Conservation (phyloP, 495 filamentous ascomycete species). For the Platismatia glauca region DNA sequence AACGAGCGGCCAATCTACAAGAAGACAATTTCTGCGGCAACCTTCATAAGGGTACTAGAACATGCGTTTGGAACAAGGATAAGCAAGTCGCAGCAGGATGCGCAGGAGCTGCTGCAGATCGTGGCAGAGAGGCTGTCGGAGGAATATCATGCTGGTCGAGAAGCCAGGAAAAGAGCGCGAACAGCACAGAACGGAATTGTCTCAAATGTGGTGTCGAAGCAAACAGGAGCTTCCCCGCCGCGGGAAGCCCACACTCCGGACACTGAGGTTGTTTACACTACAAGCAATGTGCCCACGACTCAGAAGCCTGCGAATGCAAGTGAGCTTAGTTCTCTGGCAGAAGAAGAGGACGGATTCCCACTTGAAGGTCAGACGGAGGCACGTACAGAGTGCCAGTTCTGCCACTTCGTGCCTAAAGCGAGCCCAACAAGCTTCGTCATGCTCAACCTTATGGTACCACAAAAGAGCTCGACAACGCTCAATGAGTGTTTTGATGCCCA, state of each 20-base stretch:
- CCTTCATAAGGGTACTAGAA: slow-evolving; percentile 75
- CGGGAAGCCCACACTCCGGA: slow-evolving; percentile 23
- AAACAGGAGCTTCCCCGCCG: slow-evolving; percentile 10
- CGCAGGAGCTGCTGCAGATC: slow-evolving; percentile 95
- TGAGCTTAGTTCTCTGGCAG: slow-evolving; percentile 12
- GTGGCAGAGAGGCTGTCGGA: slow-evolving; percentile 85
- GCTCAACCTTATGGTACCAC: slow-evolving; percentile 84
- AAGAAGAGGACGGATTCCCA: slow-evolving; percentile 67
- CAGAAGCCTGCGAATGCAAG: slow-evolving; percentile 26
- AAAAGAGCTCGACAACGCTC: slow-evolving; percentile 56
- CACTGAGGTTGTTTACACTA: slow-evolving; percentile 4
- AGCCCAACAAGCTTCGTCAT: slow-evolving; percentile 81
- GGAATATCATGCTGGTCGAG: slow-evolving; percentile 78
- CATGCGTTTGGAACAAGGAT: slow-evolving; percentile 79
- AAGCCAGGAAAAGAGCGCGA: slow-evolving; percentile 47
- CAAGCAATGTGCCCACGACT: slow-evolving; percentile 6
- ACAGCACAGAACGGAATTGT: neutral
- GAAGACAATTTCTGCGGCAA: slow-evolving; percentile 81
- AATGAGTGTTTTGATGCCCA: slow-evolving; percentile 82
- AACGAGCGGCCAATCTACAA: slow-evolving; percentile 90
- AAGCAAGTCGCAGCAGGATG: slow-evolving; percentile 91
- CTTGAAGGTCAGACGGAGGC: slow-evolving; percentile 82
- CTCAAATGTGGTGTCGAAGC: slow-evolving; percentile 12
- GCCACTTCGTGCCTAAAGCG: slow-evolving; percentile 78
- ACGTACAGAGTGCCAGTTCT: slow-evolving; percentile 85